These are phyloP conservation scores for Mortierella polycephala DNA, from an alignment of 371 early-diverging fungal species.

Conservation along the genomic window DNA sequence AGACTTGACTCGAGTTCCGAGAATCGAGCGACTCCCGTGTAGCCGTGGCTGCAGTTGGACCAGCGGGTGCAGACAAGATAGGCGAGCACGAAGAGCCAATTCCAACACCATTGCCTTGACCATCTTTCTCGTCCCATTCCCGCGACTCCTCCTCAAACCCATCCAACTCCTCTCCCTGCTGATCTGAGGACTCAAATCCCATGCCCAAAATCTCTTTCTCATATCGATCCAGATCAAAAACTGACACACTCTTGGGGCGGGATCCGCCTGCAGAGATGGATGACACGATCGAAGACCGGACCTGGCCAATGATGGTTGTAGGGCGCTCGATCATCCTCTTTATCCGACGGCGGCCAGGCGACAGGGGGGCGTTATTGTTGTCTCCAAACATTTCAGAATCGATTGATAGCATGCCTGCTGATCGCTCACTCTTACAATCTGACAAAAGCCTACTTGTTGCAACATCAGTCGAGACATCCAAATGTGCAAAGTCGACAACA, in stretches of 20 bases:
- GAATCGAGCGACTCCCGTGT: background rate
- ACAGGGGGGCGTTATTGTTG: background rate
- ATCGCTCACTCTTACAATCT: too few relatives aligned
- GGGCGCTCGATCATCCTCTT: slow-evolving; percentile 24
- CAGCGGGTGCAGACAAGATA: too few relatives aligned
- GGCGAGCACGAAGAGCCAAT: background rate
- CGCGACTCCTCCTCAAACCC: background rate
- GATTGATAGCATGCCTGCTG: too few relatives aligned
- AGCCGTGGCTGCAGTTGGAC: too few relatives aligned
- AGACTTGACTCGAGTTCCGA: background rate
- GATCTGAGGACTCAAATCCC: background rate
- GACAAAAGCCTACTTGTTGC: too few relatives aligned
- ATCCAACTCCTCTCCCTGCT: background rate
- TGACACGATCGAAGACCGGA: slow-evolving; percentile 18
- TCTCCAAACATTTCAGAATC: too few relatives aligned
- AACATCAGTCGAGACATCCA: too few relatives aligned
- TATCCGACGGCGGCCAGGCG: slow-evolving; percentile 2
- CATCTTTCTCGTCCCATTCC: background rate
- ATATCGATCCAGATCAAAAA: slow-evolving; percentile 37
- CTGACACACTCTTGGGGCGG: slow-evolving; percentile 26
- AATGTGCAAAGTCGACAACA: too few relatives aligned
- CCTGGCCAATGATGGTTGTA: slow-evolving; percentile 38
- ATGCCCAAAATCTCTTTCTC: slow-evolving; percentile 35
- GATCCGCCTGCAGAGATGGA: slow-evolving; percentile 7
- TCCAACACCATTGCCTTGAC: background rate